phyloP scores from a whole-genome alignment of 75 land plant species.

The Azolla pinnata region DNA sequence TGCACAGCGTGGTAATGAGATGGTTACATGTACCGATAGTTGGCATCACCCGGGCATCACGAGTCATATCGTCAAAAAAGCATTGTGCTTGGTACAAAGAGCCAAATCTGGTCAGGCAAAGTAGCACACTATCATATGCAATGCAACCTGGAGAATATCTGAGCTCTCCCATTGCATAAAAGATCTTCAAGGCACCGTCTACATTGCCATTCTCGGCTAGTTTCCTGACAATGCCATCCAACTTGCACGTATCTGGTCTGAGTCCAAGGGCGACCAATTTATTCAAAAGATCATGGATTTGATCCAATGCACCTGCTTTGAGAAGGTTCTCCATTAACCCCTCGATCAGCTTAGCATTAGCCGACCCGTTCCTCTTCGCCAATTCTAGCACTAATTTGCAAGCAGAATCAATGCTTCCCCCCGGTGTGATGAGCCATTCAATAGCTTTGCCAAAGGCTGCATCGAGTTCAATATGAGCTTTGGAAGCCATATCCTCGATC shows the following conservation, averaged over 20 bases:
- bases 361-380: not conserved
- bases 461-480: conserved; percentile 26
- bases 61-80: conserved; percentile 5
- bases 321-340: not conserved
- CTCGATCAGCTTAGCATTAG: not conserved
- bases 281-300: not conserved
- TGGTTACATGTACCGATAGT: not conserved
- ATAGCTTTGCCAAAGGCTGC: conserved; percentile 40
- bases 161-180: not conserved
- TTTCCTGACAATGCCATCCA: not conserved
- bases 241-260: not conserved
- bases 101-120: not conserved
- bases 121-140: not conserved
- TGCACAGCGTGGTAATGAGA: not conserved
- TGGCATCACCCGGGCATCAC: not conserved
- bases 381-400: conserved; percentile 13
- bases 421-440: conserved; percentile 34
- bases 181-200: conserved; percentile 2
- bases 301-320: not conserved
- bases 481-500: conserved; percentile 31
- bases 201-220: not conserved
- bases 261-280: not conserved
- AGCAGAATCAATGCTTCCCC: conserved; percentile 32
- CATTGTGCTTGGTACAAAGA: not conserved
- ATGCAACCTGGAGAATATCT: not conserved